Conservation (phyloP, 164 flowering plant genomes). For the Magnolia sinica region DNA sequence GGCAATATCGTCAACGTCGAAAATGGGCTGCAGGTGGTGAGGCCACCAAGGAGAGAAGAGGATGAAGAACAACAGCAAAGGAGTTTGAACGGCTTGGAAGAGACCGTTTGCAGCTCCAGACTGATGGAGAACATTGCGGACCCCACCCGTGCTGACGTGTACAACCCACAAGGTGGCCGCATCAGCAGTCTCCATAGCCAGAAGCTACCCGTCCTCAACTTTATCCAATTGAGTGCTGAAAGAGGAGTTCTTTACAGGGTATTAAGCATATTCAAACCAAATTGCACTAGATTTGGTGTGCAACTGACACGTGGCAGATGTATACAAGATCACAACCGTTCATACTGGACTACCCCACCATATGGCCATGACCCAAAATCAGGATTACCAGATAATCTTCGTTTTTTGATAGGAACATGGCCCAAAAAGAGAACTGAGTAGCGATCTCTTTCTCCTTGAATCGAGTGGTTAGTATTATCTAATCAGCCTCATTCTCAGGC, state of each 20-base stretch:
- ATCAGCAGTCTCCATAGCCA: slow-evolving; percentile 40
- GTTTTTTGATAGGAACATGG: not conserved
- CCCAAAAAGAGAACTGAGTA: not conserved
- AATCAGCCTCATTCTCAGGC: not conserved
- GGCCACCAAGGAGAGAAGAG: slow-evolving; percentile 19
- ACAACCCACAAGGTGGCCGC: slow-evolving; percentile 34
- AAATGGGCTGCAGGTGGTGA: slow-evolving; percentile 25
- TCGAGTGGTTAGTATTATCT: not conserved
- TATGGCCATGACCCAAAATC: no score
- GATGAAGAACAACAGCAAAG: slow-evolving; percentile 3
- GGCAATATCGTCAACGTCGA: slow-evolving; percentile 28
- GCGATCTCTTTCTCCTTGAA: not conserved
- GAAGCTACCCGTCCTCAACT: slow-evolving; percentile 52
- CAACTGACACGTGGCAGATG: no score
- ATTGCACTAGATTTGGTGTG: no score
- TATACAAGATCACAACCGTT: no score
- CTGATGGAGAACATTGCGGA: slow-evolving; percentile 53
- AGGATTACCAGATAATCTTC: no score
- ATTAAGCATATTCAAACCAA: not conserved
- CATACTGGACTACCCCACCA: no score
- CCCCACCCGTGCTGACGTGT: slow-evolving; percentile 48
- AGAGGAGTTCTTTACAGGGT: slow-evolving; percentile 54
- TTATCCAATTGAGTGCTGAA: slow-evolving; percentile 48
- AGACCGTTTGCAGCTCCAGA: slow-evolving; percentile 46
- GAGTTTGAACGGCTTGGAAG: slow-evolving; percentile 46